Percentiles rank a stretch among this genome's conserved stretches.
phyloP scores from a whole-genome alignment of 2,329 filamentous ascomycete species.

The Aschersonia sp. region DNA sequence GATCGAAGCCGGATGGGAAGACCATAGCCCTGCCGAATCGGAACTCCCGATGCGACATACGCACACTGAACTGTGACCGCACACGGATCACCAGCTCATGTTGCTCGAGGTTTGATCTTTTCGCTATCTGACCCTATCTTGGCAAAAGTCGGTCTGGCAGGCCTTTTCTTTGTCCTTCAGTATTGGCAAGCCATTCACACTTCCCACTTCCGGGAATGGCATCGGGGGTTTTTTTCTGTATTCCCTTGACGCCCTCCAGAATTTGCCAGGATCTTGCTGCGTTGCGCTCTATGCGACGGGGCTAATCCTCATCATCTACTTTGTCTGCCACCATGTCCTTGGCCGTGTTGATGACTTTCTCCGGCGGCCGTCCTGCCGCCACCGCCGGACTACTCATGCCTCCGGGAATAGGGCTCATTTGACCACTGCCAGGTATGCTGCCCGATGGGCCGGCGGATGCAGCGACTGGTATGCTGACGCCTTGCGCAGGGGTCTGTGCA shows the following conservation, averaged over 20 bases:
- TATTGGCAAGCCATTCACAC: no score
- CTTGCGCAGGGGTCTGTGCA: conserved; percentile 60
- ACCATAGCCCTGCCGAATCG: no score
- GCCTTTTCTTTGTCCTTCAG: no score
- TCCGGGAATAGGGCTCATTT: conserved; percentile 33
- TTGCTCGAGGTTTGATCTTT: no score
- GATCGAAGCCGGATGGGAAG: no score
- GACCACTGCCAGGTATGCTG: conserved; percentile 14
- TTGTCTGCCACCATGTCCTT: conserved; percentile 37
- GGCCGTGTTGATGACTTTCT: conserved; percentile 33
- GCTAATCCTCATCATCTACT: conserved; percentile 34
- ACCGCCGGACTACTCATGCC: conserved; percentile 30
- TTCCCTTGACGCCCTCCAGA: background rate
- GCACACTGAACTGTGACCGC: no score
- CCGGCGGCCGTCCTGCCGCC: conserved; percentile 25
- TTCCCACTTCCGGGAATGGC: no score
- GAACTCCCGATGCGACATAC: no score
- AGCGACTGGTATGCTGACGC: conserved; percentile 3
- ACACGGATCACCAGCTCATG: no score
- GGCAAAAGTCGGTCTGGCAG: no score
- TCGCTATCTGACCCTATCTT: no score
- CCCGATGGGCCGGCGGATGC: conserved; percentile 11
- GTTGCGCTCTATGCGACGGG: background rate
- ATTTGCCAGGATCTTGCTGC: background rate
- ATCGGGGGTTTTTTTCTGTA: background rate